Evolutionary conservation across 106 monocot species (phyloP).

Genomic region (Phalaenopsis equestris): DNA sequence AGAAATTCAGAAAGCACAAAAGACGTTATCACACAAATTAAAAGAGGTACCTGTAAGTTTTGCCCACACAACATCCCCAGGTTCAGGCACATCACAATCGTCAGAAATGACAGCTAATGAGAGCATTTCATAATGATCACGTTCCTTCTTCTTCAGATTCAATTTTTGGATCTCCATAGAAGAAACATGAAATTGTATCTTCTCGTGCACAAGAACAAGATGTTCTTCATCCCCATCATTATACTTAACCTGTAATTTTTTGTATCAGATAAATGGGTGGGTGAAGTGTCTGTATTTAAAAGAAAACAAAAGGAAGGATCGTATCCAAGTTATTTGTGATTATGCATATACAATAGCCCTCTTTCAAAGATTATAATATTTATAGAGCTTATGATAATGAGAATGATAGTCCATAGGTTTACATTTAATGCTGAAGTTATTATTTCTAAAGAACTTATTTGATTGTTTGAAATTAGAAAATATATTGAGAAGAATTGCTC

Average conservation of each 20-base stretch:
- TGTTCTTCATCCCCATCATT: conserved; percentile 76
- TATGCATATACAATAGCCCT: neutral
- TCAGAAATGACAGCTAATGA: conserved; percentile 64
- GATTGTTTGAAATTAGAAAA: neutral
- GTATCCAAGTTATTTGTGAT: neutral
- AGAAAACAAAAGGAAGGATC: neutral
- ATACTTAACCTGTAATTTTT: conserved; percentile 59
- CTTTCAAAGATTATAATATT: neutral
- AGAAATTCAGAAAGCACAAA: neutral
- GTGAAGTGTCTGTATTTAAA: neutral
- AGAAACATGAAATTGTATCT: conserved; percentile 69
- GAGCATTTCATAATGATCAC: conserved; percentile 71
- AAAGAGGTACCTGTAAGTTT: conserved; percentile 71
- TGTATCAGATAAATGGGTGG: neutral
- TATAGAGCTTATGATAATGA: neutral
- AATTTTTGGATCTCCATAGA: conserved; percentile 41
- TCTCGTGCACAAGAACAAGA: conserved; percentile 48
- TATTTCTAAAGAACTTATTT: neutral
- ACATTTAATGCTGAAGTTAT: neutral
- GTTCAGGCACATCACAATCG: conserved; percentile 62
- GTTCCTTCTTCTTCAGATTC: conserved; percentile 63
- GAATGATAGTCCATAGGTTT: neutral
- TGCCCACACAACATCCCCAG: conserved; percentile 91
- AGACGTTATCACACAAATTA: neutral
- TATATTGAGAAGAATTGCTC: neutral